Evolutionary conservation across 768 basidiomycete genomes (phyloP), one percentile per base, ranked within the genome.

Genomic region (Lentinula aciculospora): DNA sequence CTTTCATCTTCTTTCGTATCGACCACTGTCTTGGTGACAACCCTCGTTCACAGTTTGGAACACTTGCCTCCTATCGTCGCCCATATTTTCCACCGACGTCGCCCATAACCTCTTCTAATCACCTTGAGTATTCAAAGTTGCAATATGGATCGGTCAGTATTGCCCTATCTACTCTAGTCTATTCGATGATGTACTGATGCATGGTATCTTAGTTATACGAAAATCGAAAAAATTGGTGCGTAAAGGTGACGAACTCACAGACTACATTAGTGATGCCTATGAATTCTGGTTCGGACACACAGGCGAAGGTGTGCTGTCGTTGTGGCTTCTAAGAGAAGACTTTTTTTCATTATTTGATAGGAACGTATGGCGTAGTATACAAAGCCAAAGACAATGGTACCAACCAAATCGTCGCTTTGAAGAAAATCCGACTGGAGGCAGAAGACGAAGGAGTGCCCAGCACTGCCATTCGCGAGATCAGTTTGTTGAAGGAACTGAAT

Each of bases 401-500:
- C 8, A 89, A 89, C 69, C 74, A 84, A 64, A 85, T 98, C 63
- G 97, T 99, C 51, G 97, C 97, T 23, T 78, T 98, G 63, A 99
- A 99, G 85, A 99, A 99, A 81, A 98, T 99, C 69, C 78, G 97
- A 39, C 84, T 99, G 27, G 97, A 98, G 70, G 94, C 94, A 17
- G 97, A 98, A 72, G 97, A 99, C 68, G 97, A 99, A 71, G 97
- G 97, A 47, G 97, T 99, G 21, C 97, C 97, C 8, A 92, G 89
- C 62, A 99, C 97, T 3, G 95, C 96, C 56, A 99, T 99, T 67
- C 84, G 97, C 53, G 97, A 99, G 77, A 99, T 99, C 72, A 94
- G 92, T 74, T 73, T 99, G 61, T 74, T 99, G 64, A 99, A 98
- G 72, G 97, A 99, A 69, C 81, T 99, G 65, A 92, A 91, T 70